A percentile compares a stretch with the other conserved stretches of the same genome.
Conservation (phyloP, 768 basidiomycete genomes). For the Crepidotus variabilis region DNA sequence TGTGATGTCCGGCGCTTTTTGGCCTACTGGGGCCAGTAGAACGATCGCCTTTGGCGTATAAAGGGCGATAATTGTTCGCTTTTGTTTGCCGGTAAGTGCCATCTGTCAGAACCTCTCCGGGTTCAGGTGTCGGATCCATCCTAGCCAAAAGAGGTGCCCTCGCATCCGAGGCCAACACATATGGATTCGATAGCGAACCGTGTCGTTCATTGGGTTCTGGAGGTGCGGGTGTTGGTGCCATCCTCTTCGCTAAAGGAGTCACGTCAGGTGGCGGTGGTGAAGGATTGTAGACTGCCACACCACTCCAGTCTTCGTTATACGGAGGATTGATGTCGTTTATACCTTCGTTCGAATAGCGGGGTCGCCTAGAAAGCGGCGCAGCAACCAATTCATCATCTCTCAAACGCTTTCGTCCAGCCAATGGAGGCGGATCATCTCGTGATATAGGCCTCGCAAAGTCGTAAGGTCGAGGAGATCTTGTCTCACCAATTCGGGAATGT, state of each 20-base stretch:
- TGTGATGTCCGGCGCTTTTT: too few species aligned
- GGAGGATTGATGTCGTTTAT: not conserved
- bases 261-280: not conserved
- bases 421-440: slow-evolving; percentile 7
- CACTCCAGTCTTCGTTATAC: slow-evolving; percentile 15
- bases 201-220: too few species aligned
- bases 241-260: too few species aligned
- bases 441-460: not conserved
- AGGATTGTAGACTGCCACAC: slow-evolving; percentile 14
- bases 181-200: not conserved
- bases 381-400: slow-evolving; percentile 14
- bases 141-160: not conserved
- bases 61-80: slow-evolving; percentile 9
- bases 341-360: slow-evolving; percentile 5
- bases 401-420: slow-evolving; percentile 12
- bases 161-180: not conserved
- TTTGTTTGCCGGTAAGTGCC: not conserved
- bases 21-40: not conserved
- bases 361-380: slow-evolving; percentile 17
- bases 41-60: slow-evolving; percentile 1
- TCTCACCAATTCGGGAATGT: too few species aligned
- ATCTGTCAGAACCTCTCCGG: not conserved
- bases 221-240: too few species aligned
- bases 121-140: slow-evolving; percentile 9
- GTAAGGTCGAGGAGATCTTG: not conserved